These are phyloP conservation scores for Candida tallmaniae DNA, from an alignment of 805 yeast species.

Conservation along the genomic window DNA sequence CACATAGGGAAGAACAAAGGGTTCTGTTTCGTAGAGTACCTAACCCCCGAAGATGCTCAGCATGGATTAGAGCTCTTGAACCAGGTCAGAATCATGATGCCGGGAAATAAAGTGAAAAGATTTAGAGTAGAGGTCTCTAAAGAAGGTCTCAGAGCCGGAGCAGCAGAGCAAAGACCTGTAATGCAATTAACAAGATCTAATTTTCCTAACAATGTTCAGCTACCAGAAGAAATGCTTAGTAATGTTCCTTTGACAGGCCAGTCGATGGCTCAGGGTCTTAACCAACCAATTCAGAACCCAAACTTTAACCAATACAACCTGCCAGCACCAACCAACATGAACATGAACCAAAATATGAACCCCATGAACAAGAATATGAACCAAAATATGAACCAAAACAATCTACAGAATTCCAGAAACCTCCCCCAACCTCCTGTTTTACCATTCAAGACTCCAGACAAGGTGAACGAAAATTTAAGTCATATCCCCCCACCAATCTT, in stretches of 20 bases:
- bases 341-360: constrained; percentile 3
- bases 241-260: constrained; percentile 4
- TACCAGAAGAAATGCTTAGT: constrained; percentile 46
- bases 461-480: constrained; percentile 57
- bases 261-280: background rate
- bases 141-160: constrained; percentile 47
- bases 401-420: constrained; percentile 3
- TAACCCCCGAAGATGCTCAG: constrained; percentile 47
- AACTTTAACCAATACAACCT: background rate
- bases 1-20: constrained; percentile 59
- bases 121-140: constrained; percentile 57
- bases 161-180: constrained; percentile 36
- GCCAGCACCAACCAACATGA: background rate
- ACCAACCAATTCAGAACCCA: background rate
- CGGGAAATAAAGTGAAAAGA: constrained; percentile 37
- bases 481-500: constrained; percentile 67
- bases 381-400: constrained; percentile 1
- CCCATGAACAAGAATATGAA: constrained; percentile 1
- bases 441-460: constrained; percentile 50
- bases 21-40: constrained; percentile 62
- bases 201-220: constrained; percentile 53
- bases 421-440: constrained; percentile 46
- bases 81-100: constrained; percentile 36
- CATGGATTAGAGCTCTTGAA: constrained; percentile 42
- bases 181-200: constrained; percentile 41